These are phyloP conservation scores for Psidium guajava DNA, from an alignment of 345 rosid genomes.

Conservation along the genomic window DNA sequence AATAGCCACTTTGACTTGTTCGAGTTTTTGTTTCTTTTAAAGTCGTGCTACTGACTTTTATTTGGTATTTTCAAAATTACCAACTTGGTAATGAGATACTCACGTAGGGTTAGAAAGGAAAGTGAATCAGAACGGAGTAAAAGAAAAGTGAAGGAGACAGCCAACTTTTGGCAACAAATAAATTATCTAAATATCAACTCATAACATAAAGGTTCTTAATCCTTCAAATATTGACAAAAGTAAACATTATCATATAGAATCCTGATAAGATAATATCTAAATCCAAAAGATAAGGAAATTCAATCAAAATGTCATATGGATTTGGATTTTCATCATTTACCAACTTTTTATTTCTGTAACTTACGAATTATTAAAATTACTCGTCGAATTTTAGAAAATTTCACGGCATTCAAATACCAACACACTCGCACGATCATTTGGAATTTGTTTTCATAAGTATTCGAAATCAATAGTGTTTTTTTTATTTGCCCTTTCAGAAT, in stretches of 20 bases:
- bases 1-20: background rate
- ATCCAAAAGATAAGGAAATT: background rate
- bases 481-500: background rate
- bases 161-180: background rate
- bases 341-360: background rate
- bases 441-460: background rate
- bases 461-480: background rate
- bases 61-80: background rate
- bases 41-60: background rate
- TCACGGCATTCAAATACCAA: background rate
- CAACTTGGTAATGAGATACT: too few relatives aligned
- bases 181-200: background rate
- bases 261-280: background rate
- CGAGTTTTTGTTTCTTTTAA: too few relatives aligned
- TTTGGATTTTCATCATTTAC: rapidly evolving
- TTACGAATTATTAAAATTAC: background rate
- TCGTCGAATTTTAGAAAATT: background rate
- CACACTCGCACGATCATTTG: background rate
- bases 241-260: background rate
- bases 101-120: background rate
- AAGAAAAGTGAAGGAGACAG: background rate
- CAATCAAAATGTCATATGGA: background rate
- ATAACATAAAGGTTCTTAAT: background rate
- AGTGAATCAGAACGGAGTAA: background rate
- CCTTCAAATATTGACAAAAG: background rate